phyloP scores from a whole-genome alignment of 768 basidiomycete species.

The Phaeotremella fagi region DNA sequence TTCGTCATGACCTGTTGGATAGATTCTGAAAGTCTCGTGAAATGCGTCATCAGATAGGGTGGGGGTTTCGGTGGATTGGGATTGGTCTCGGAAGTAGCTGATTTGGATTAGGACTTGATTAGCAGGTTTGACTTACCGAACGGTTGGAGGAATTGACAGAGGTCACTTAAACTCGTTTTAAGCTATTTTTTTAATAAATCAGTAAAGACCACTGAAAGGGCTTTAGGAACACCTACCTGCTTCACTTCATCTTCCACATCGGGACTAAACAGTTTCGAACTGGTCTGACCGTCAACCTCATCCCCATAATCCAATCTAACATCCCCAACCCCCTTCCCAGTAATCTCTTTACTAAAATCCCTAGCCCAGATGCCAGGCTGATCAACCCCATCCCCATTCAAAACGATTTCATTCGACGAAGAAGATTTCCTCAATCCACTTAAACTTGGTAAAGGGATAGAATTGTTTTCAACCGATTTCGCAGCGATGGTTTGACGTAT shows the following conservation, averaged over 20 bases:
- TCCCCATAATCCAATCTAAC: too few species aligned
- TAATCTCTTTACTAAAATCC: not conserved
- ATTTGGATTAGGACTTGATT: not conserved
- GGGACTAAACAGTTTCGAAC: not conserved
- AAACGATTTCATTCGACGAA: too few species aligned
- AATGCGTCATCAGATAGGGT: conserved; percentile 13
- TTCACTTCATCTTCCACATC: not conserved
- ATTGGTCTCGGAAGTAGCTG: not conserved
- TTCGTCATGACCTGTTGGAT: conserved; percentile 12
- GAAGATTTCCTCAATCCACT: too few species aligned
- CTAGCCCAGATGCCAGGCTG: not conserved
- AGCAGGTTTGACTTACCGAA: conserved; percentile 17
- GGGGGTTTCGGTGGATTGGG: conserved; percentile 13
- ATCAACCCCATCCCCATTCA: too few species aligned
- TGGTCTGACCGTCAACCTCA: not conserved
- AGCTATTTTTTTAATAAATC: too few species aligned
- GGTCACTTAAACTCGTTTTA: conserved; percentile 13
- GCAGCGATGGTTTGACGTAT: too few species aligned
- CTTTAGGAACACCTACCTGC: too few species aligned
- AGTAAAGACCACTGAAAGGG: too few species aligned
- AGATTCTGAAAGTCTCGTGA: conserved; percentile 14
- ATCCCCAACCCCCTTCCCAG: too few species aligned
- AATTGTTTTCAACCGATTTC: too few species aligned
- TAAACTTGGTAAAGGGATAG: too few species aligned
- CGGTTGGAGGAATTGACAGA: conserved; percentile 20